Evolutionary conservation across 805 yeast species (phyloP).

Genomic region (Saturnispora zaruensis): DNA sequence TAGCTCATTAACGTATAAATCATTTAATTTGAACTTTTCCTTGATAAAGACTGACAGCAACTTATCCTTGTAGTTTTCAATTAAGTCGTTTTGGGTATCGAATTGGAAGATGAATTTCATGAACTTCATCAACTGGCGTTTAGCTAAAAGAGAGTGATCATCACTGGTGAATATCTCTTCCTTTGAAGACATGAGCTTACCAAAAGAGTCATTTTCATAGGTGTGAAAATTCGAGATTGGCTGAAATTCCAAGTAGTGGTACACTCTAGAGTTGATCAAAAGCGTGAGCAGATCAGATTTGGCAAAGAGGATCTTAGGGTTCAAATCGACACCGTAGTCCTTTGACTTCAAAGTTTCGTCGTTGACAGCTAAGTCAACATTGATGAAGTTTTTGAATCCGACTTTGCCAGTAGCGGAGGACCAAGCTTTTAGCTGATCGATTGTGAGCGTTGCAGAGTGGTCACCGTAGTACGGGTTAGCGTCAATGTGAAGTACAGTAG

Average conservation of each 20-base stretch:
- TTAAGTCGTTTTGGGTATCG: conserved; percentile 34
- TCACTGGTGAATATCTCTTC: conserved; percentile 89
- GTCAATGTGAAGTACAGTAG: conserved; percentile 87
- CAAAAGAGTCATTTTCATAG: conserved; percentile 87
- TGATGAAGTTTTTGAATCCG: conserved; percentile 32
- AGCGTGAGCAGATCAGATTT: conserved; percentile 77
- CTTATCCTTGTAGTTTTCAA: conserved; percentile 41
- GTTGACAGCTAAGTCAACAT: conserved; percentile 78
- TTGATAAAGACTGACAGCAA: conserved; percentile 54
- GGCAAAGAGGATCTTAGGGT: conserved; percentile 84
- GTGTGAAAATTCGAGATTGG: conserved; percentile 84
- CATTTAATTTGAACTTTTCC: conserved; percentile 59
- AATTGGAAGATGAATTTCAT: conserved; percentile 77
- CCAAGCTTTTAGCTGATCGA: conserved; percentile 83
- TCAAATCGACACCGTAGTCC: conserved; percentile 80
- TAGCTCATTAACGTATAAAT: conserved; percentile 72
- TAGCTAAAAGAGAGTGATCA: conserved; percentile 58
- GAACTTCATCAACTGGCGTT: conserved; percentile 83
- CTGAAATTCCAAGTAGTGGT: conserved; percentile 87
- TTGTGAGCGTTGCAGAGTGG: conserved; percentile 71
- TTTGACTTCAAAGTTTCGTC: conserved; percentile 45
- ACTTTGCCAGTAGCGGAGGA: conserved; percentile 40
- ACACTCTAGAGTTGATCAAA: conserved; percentile 76
- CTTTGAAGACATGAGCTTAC: conserved; percentile 75
- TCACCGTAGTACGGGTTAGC: conserved; percentile 84